phyloP scores from a whole-genome alignment of 106 monocot species.

The Dendrobium huoshanense region DNA sequence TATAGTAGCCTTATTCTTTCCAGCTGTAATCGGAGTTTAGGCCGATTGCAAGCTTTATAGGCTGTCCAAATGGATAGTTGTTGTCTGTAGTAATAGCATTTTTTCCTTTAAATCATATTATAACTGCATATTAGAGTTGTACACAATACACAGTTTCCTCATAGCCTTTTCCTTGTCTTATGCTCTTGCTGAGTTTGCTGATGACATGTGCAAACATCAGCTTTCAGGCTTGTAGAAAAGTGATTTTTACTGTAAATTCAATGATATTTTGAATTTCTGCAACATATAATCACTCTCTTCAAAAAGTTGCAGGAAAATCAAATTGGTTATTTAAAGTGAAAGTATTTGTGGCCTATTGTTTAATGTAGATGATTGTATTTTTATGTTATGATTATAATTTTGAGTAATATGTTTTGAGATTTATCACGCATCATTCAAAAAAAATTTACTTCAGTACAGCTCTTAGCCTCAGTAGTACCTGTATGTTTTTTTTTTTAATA shows the following conservation, averaged over 20 bases:
- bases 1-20: conserved; percentile 28
- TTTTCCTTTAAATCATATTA: background rate
- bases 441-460: no score
- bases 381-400: no score
- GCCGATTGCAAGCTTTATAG: conserved; percentile 1
- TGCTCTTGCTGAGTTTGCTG: background rate
- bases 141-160: background rate
- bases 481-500: no score
- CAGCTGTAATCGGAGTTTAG: conserved; percentile 8
- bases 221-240: background rate
- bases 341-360: no score
- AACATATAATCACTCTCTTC: background rate
- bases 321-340: no score
- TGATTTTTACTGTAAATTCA: background rate
- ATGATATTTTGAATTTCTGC: background rate
- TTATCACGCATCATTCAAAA: no score
- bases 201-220: background rate
- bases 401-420: no score
- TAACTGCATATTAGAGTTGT: conserved; percentile 11
- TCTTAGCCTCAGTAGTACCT: no score
- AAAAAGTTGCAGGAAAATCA: no score
- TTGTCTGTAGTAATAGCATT: background rate
- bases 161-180: background rate
- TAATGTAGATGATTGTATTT: no score
- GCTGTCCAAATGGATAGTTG: background rate